Evolutionary conservation across 2,329 filamentous ascomycete species (phyloP).

Genomic region (Penicillium paneum): DNA sequence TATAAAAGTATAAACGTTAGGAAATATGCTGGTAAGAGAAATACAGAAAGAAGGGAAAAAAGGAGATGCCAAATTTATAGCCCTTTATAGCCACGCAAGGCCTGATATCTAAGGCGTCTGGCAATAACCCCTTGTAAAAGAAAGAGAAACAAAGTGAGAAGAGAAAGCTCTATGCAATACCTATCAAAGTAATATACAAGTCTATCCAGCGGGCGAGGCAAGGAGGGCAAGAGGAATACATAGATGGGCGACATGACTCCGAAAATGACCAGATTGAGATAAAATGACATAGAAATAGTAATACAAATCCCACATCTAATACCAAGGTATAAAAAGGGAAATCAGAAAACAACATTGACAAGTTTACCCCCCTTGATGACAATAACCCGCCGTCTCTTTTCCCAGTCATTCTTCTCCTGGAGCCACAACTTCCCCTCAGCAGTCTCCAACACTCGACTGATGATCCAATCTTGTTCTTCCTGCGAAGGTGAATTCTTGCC

Average conservation of each 20-base stretch:
- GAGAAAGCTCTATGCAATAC: neutral
- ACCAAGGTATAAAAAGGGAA: neutral
- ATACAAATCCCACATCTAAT: neutral
- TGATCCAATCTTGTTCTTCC: conserved; percentile 58
- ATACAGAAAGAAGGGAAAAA: too few species aligned
- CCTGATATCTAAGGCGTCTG: too few species aligned
- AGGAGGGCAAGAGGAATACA: neutral
- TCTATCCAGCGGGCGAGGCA: neutral
- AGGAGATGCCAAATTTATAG: too few species aligned
- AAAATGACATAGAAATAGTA: neutral
- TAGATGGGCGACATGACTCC: neutral
- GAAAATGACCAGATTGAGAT: neutral
- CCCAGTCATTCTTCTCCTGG: conserved; percentile 48
- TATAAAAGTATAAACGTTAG: too few species aligned
- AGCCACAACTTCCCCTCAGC: conserved; percentile 60
- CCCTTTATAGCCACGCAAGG: too few species aligned
- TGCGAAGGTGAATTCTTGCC: conserved; percentile 17
- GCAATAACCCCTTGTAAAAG: too few species aligned
- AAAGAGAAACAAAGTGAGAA: neutral
- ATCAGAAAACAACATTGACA: conserved; percentile 67
- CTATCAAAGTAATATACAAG: conserved; percentile 4
- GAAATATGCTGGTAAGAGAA: too few species aligned
- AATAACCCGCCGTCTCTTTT: conserved; percentile 61
- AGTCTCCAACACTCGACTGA: conserved; percentile 59
- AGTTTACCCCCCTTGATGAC: conserved; percentile 65